Evolutionary conservation across 2,329 filamentous ascomycete species (phyloP), one percentile per base, ranked within the genome.

Genomic region (Hysterium pulicare): DNA sequence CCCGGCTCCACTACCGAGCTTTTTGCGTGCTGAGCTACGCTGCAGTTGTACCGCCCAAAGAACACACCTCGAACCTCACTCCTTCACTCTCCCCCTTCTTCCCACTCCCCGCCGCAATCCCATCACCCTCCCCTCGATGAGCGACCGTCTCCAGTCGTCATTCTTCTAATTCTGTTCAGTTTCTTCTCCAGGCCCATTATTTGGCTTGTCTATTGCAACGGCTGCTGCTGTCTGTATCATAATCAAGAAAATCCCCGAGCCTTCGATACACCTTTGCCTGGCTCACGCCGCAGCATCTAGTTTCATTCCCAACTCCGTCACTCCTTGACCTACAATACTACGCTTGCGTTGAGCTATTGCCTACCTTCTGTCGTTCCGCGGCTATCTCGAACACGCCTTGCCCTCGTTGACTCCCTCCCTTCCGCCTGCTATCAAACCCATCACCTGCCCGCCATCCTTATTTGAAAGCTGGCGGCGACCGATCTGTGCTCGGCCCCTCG

Each of bases 151-250:
- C 48, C 59, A 57, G 51, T 57, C 50, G 48, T 16, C 50, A 49
- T 47, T 49, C 51, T 57, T 53, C 42, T 64, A 66, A 64, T 64
- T 38, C 37, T 55, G 54, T 61, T 62, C 57, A 42, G 40, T 53
- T 64, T 65, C 50, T 62, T 64, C 62, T 66, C 63, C 63, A 66
- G 57, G 50, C 55, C 50, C 49, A 55, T 42, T 42, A 40, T 36
- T 55, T 55, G 57, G 53, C 58, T 57, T 67, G 62, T 66, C 58
- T 66, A 66, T 66, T 66, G 53, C 46, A 41, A 23, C 51, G 47
- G 46, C 57, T 49, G 51, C 47, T n/a, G n/a, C n/a, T 51, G 51
- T 52, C 57, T 57, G 54, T 58, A 54, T 51, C 57, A 52, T 62
- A 64, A 59, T 64, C 57, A 44, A 45, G 42, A 44, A n/a, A 36